A percentile compares a stretch with the other conserved stretches of the same genome.
Conservation (phyloP, 73 alveolate species). For the Uronychia binucleata region DNA sequence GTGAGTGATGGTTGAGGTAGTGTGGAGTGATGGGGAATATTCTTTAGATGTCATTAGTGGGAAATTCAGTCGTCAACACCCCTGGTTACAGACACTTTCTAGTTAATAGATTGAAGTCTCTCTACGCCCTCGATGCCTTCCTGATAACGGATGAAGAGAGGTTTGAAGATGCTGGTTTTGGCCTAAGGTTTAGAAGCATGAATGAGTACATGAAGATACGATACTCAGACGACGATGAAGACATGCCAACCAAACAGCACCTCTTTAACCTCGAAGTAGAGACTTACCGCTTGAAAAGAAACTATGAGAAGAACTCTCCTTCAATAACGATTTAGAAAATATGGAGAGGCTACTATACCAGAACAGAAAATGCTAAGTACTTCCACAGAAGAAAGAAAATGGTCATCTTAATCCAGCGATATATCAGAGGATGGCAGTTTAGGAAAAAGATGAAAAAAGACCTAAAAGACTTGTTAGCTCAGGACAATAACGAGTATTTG, state of each 20-base stretch:
- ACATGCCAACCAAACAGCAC: slow-evolving; percentile 49
- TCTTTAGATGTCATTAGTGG: slow-evolving; percentile 35
- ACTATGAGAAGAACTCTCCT: slow-evolving; percentile 50
- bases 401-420: slow-evolving; percentile 42
- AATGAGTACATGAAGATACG: slow-evolving; percentile 45
- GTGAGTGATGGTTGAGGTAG: slow-evolving; percentile 74
- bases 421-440: slow-evolving; percentile 48
- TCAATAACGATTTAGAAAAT: slow-evolving; percentile 31
- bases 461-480: slow-evolving; percentile 32
- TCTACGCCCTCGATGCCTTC: slow-evolving; percentile 55
- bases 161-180: slow-evolving; percentile 61
- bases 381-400: slow-evolving; percentile 25
- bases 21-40: slow-evolving; percentile 36
- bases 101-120: slow-evolving; percentile 30
- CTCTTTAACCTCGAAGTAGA: slow-evolving; percentile 55
- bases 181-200: slow-evolving; percentile 47
- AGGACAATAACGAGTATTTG: slow-evolving; percentile 19
- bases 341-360: slow-evolving; percentile 45
- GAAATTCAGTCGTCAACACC: slow-evolving; percentile 45
- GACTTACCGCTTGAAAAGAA: slow-evolving; percentile 41
- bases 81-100: slow-evolving; percentile 65
- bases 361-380: slow-evolving; percentile 19
- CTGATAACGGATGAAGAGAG: slow-evolving; percentile 71
- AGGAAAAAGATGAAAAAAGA: slow-evolving; percentile 46
- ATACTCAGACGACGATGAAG: slow-evolving; percentile 45